phyloP scores from a whole-genome alignment of 2,329 filamentous ascomycete species.

The Simplicillium sp. region DNA sequence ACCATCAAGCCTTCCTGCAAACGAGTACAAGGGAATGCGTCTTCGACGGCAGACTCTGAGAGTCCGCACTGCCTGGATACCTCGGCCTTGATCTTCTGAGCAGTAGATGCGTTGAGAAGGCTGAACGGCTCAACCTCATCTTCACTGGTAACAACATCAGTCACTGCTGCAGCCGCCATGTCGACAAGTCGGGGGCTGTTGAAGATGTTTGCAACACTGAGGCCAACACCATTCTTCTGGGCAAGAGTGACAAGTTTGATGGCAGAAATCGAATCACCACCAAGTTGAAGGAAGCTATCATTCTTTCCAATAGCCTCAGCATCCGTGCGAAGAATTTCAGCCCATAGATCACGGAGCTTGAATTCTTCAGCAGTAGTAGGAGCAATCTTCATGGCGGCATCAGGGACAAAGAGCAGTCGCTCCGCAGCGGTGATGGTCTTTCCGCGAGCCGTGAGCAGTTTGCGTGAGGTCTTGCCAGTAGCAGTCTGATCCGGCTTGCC shows the following conservation, averaged over 20 bases:
- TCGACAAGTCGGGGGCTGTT: constrained; percentile 3
- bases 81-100: no score
- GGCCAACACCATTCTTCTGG: constrained; percentile 27
- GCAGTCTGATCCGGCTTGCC: neutral
- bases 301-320: constrained; percentile 27
- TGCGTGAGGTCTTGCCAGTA: neutral
- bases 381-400: neutral
- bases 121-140: no score
- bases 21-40: constrained; percentile 7
- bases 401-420: no score
- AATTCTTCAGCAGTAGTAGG: neutral
- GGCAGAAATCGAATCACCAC: constrained; percentile 42
- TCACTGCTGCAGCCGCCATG: neutral
- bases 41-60: constrained; percentile 1
- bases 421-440: no score
- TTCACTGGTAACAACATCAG: no score
- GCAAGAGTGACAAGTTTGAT: constrained; percentile 44
- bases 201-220: constrained; percentile 42
- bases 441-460: neutral
- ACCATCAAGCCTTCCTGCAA: constrained; percentile 20
- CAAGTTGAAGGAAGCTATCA: constrained; percentile 44
- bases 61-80: no score
- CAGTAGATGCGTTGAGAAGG: no score
- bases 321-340: no score
- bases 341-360: no score